Percentiles rank a stretch among this genome's conserved stretches.
Conservation (phyloP, 192 early-diverging fungal genomes). For the Cladochytrium replicatum region DNA sequence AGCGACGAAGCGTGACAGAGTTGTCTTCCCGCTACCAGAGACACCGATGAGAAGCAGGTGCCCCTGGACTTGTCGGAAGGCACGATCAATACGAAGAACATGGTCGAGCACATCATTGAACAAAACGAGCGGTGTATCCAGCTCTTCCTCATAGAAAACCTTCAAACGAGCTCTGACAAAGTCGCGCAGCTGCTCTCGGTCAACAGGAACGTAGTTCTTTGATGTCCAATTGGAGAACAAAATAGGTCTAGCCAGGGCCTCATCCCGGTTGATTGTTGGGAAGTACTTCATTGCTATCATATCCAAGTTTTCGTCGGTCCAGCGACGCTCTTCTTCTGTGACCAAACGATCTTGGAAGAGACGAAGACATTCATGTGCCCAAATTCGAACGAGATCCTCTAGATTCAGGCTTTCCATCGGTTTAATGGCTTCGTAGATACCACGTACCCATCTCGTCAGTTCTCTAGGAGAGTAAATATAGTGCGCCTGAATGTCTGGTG, state of each 20-base stretch:
- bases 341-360: constrained; percentile 99
- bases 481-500: constrained; percentile 96
- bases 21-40: constrained; percentile 96
- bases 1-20: constrained; percentile 95
- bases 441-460: constrained; percentile 96
- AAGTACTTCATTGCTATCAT: constrained; percentile 77
- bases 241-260: constrained; percentile 78
- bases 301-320: constrained; percentile 87
- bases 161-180: constrained; percentile 89
- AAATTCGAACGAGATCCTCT: constrained; percentile 86
- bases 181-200: constrained; percentile 79
- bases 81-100: constrained; percentile 94
- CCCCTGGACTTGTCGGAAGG: constrained; percentile 95
- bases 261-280: constrained; percentile 61
- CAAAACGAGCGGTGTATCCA: constrained; percentile 90
- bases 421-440: constrained; percentile 90
- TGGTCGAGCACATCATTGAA: constrained; percentile 99
- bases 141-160: constrained; percentile 99
- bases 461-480: constrained; percentile 99
- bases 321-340: constrained; percentile 68
- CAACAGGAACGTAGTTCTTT: constrained; percentile 83
- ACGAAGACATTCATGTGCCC: constrained; percentile 96
- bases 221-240: constrained; percentile 97
- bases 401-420: constrained; percentile 61
- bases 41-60: constrained; percentile 97